Evolutionary conservation across 768 basidiomycete species (phyloP).

Genomic region (Calocera viscosa): DNA sequence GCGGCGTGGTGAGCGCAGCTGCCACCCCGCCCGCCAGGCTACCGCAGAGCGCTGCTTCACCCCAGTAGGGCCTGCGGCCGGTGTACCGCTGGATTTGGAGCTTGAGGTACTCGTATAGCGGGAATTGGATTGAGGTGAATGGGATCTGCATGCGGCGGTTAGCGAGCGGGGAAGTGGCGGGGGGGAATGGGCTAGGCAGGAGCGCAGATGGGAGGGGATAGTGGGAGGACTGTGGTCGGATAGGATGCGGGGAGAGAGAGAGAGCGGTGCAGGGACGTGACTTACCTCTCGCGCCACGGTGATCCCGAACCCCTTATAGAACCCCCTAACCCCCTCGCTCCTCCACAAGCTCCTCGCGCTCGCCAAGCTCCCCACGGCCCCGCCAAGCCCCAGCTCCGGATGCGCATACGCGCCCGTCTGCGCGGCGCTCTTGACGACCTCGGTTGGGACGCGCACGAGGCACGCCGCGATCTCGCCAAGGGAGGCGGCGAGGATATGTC

Average conservation of each 20-base stretch:
- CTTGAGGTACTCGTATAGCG: slow-evolving; percentile 85
- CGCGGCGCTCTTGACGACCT: slow-evolving; percentile 86
- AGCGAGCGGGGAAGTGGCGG: background rate
- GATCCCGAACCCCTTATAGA: slow-evolving; percentile 77
- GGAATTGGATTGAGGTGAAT: slow-evolving; percentile 92
- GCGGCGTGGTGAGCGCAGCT: slow-evolving; percentile 80
- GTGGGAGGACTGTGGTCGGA: no score
- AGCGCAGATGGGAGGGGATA: no score
- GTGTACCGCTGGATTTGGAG: slow-evolving; percentile 43
- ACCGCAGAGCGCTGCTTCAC: slow-evolving; percentile 62
- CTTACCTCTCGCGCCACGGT: slow-evolving; percentile 59
- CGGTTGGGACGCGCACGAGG: slow-evolving; percentile 86
- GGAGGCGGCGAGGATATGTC: slow-evolving; percentile 43
- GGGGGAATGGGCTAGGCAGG: background rate
- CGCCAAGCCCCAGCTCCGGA: no score
- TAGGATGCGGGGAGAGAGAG: slow-evolving; percentile 1
- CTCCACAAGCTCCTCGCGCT: slow-evolving; percentile 20
- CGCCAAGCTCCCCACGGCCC: background rate
- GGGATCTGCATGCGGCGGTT: slow-evolving; percentile 55
- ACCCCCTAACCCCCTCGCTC: slow-evolving; percentile 58
- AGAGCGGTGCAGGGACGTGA: slow-evolving; percentile 19
- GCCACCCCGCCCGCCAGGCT: slow-evolving; percentile 83
- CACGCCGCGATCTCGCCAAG: slow-evolving; percentile 63
- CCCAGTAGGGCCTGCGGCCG: slow-evolving; percentile 36
- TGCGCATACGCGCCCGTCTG: slow-evolving; percentile 69